These are phyloP conservation scores for Zymoseptoria passerinii DNA, from an alignment of 2,329 filamentous ascomycete species.

Conservation along the genomic window DNA sequence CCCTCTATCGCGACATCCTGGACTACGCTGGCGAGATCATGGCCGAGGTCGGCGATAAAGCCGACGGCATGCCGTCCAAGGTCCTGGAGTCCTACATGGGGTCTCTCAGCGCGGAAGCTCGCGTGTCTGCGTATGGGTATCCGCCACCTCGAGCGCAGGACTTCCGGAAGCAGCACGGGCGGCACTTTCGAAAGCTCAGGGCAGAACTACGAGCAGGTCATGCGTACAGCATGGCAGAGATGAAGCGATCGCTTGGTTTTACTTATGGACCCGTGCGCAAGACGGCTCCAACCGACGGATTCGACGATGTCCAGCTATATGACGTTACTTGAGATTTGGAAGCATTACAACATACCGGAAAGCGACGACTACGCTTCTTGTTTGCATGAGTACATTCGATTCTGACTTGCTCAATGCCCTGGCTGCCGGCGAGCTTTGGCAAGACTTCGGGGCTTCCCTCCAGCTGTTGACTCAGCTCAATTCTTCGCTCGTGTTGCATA, in stretches of 20 bases:
- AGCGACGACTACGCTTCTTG: not conserved
- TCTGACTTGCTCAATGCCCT: too few species aligned
- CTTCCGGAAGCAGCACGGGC: not conserved
- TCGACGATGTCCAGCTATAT: constrained; percentile 46
- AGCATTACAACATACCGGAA: not conserved
- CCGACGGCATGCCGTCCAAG: constrained; percentile 6
- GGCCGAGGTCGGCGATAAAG: constrained; percentile 2
- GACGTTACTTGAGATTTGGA: not conserved
- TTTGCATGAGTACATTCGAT: not conserved
- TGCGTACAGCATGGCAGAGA: constrained; percentile 5
- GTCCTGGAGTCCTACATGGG: constrained; percentile 3
- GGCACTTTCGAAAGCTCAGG: not conserved
- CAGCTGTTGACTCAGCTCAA: too few species aligned
- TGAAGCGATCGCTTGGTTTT: constrained; percentile 5
- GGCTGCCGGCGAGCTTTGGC: too few species aligned
- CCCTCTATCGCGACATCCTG: constrained; percentile 10
- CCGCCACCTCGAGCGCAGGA: constrained; percentile 2
- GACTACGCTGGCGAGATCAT: constrained; percentile 8
- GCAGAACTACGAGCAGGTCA: constrained; percentile 4
- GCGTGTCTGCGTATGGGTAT: constrained; percentile 5
- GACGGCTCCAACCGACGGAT: constrained; percentile 55
- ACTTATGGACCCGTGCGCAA: constrained; percentile 4
- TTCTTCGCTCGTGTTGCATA: too few species aligned
- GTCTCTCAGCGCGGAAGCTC: not conserved
- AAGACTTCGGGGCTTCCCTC: too few species aligned